A percentile compares a stretch with the other conserved stretches of the same genome.
Conservation (phyloP, 2,329 filamentous ascomycete genomes). For the Akanthomyces uredinophilus region DNA sequence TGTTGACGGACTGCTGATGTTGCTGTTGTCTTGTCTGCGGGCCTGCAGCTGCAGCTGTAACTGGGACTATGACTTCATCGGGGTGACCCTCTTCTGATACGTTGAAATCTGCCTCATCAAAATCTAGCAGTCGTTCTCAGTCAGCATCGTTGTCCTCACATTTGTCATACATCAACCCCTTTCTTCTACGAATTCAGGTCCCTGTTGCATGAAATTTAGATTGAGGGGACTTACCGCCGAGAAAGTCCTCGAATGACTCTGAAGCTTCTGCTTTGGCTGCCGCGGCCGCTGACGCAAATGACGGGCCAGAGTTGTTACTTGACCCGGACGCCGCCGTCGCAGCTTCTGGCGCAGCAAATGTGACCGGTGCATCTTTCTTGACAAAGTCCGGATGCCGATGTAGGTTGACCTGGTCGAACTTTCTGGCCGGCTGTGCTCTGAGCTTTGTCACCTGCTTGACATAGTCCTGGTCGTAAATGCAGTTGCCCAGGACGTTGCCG, state of each 20-base stretch:
- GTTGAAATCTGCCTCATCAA: conserved; percentile 73
- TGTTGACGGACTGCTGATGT: neutral
- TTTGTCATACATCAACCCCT: neutral
- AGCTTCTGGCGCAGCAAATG: neutral
- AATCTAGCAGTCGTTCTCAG: conserved; percentile 39
- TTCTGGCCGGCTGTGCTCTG: conserved; percentile 66
- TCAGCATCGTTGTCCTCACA: neutral
- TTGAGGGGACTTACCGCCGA: conserved; percentile 37
- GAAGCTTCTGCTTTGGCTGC: conserved; percentile 6
- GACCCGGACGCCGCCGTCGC: neutral
- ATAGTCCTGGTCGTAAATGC: conserved; percentile 96
- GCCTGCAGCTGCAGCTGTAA: neutral
- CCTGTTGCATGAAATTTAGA: too few relatives aligned
- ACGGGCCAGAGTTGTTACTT: conserved; percentile 24
- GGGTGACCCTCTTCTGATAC: conserved; percentile 65
- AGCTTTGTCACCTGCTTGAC: conserved; percentile 84
- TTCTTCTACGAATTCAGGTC: neutral
- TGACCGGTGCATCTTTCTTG: conserved; percentile 46
- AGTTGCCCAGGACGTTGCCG: conserved; percentile 96
- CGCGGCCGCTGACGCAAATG: conserved; percentile 31
- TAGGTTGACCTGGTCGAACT: conserved; percentile 72
- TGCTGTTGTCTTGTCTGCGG: conserved; percentile 4
- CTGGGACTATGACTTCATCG: conserved; percentile 55
- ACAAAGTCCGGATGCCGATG: conserved; percentile 76
- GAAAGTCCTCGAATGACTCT: conserved; percentile 47